Percentiles rank a stretch among this genome's conserved stretches.
Evolutionary conservation across 495 filamentous ascomycete genomes (phyloP).

Genomic region (Clavariopsis aquatica): DNA sequence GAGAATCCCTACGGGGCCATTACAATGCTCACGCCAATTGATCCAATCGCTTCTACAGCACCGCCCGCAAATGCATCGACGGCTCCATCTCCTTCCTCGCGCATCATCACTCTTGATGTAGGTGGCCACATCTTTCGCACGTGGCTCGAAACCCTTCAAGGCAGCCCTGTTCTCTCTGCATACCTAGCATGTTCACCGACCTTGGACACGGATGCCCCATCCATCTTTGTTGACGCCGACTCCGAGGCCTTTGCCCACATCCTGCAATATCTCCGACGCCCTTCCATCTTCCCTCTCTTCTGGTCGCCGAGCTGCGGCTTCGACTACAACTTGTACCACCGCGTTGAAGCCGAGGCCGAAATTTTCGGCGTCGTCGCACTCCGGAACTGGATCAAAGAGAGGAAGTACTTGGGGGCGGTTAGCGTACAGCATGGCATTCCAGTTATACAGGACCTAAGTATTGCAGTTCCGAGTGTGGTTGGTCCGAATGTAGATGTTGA

Average conservation of each 20-base stretch:
- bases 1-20: too few relatives aligned
- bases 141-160: not conserved
- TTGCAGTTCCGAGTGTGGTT: not conserved
- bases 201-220: too few relatives aligned
- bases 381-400: not conserved
- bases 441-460: constrained; percentile 1
- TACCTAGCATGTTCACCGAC: too few relatives aligned
- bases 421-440: not conserved
- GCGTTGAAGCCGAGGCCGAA: not conserved
- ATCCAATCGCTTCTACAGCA: too few relatives aligned
- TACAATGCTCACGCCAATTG: too few relatives aligned
- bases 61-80: too few relatives aligned
- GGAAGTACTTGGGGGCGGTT: not conserved
- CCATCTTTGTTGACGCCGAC: not conserved
- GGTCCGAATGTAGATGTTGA: not conserved
- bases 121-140: constrained; percentile 1
- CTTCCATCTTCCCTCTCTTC: constrained; percentile 2
- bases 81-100: too few relatives aligned
- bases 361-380: not conserved
- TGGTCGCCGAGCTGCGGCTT: not conserved
- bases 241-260: constrained; percentile 11
- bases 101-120: constrained; percentile 8
- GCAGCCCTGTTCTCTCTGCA: not conserved
- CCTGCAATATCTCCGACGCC: not conserved
- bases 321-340: constrained; percentile 4